phyloP scores from a whole-genome alignment of 2,329 filamentous ascomycete genomes.

The Plectosphaerella plurivora region DNA sequence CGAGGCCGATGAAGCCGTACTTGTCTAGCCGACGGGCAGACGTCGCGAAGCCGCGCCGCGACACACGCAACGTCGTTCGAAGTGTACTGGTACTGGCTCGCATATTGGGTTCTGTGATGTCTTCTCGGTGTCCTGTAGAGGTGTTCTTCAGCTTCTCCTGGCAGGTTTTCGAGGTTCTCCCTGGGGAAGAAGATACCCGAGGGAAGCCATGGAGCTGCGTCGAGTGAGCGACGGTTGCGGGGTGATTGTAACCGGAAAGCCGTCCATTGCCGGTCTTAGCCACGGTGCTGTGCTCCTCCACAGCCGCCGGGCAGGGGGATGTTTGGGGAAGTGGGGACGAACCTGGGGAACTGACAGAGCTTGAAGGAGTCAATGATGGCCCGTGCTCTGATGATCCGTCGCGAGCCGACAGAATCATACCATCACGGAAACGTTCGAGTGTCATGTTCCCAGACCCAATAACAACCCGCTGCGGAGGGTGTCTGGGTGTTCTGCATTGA shows the following conservation, averaged over 20 bases:
- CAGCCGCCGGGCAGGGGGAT: not conserved
- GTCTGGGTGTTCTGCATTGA: too few species aligned
- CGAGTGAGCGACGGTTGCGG: slow-evolving; percentile 3
- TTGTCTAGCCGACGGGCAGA: slow-evolving; percentile 42
- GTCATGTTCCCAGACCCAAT: too few species aligned
- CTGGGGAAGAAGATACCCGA: not conserved
- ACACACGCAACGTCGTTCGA: slow-evolving; percentile 23
- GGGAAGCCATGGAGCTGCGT: not conserved
- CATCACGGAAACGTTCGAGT: too few species aligned
- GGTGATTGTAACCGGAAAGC: slow-evolving; percentile 20
- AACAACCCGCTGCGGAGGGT: too few species aligned
- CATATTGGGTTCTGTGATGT: not conserved
- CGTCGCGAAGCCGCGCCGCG: slow-evolving; percentile 45
- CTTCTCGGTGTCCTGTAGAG: not conserved
- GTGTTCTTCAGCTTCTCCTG: not conserved
- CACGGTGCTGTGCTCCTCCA: slow-evolving; percentile 2
- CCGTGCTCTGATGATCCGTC: too few species aligned
- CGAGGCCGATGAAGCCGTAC: slow-evolving; percentile 57
- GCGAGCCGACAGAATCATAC: too few species aligned
- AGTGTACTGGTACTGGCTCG: slow-evolving; percentile 1
- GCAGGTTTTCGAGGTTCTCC: not conserved
- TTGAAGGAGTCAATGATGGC: too few species aligned
- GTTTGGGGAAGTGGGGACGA: not conserved
- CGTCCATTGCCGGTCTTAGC: slow-evolving; percentile 29
- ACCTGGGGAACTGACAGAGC: too few species aligned